phyloP scores from a whole-genome alignment of 345 rosid species.

The Arabidopsis thaliana region DNA sequence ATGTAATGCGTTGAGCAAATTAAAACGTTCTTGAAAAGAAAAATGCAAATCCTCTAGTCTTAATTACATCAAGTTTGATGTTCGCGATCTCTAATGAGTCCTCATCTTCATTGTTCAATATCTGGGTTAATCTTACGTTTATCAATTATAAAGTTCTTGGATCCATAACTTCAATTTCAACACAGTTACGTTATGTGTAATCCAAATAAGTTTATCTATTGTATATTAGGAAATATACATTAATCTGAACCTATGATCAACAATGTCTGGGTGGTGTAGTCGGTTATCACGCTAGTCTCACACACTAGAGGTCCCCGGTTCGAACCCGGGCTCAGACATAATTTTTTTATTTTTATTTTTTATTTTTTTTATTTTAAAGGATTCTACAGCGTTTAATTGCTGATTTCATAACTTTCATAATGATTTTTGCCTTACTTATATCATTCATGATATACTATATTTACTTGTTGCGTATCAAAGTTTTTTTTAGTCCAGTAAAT shows the following conservation, averaged over 20 bases:
- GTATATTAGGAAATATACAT: too few species aligned
- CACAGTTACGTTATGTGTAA: not conserved
- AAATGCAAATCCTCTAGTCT: not conserved
- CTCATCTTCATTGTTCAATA: not conserved
- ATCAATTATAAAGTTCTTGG: not conserved
- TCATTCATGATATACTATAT: too few species aligned
- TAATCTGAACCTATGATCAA: not conserved
- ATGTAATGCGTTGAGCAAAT: constrained; percentile 9
- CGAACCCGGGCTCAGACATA: constrained; percentile 77
- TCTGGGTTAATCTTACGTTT: not conserved
- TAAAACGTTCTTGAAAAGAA: constrained; percentile 11
- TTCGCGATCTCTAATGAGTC: not conserved
- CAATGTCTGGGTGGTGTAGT: constrained; percentile 47
- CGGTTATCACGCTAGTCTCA: constrained; percentile 87
- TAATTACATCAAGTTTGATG: not conserved
- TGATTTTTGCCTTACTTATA: too few species aligned
- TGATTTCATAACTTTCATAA: not conserved
- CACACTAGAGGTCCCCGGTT: constrained; percentile 87
- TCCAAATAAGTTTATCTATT: too few species aligned
- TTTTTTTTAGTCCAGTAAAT: too few species aligned
- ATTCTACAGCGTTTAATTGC: not conserved
- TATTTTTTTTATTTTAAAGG: not conserved
- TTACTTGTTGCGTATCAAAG: too few species aligned
- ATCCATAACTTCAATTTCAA: not conserved
- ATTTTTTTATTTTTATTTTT: not conserved